Conservation (phyloP, 768 basidiomycete species). For the Naganishia onofrii region DNA sequence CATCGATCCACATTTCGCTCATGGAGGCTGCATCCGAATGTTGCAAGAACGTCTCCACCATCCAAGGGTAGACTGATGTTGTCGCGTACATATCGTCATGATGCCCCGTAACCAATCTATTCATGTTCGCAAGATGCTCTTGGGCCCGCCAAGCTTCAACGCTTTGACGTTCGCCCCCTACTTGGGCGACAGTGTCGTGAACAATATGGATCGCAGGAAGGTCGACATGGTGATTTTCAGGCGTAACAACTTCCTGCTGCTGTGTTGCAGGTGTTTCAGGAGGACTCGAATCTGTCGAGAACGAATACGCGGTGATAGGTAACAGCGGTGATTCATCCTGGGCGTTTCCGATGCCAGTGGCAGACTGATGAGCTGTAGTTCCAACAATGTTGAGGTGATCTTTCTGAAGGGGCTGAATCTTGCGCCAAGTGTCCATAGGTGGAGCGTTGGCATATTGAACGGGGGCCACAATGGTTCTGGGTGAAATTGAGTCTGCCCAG, state of each 20-base stretch:
- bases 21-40: neutral
- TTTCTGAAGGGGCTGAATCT: constrained; percentile 34
- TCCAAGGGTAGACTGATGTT: constrained; percentile 16
- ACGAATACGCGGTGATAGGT: constrained; percentile 32
- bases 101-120: neutral
- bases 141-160: neutral
- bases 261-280: constrained; percentile 23
- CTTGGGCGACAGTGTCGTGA: neutral
- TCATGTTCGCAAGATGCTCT: neutral
- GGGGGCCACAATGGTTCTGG: constrained; percentile 27
- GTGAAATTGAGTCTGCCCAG: constrained; percentile 14
- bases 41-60: constrained; percentile 13
- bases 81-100: neutral
- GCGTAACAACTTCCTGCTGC: constrained; percentile 3
- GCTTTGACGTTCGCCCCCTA: neutral
- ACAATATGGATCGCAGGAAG: neutral
- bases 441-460: constrained; percentile 26
- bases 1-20: neutral
- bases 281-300: constrained; percentile 29
- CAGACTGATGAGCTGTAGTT: neutral
- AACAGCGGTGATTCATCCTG: constrained; percentile 17
- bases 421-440: constrained; percentile 39
- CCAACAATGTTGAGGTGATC: neutral
- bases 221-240: constrained; percentile 8
- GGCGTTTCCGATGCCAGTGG: neutral